Base-by-base conservation (phyloP, 2,329 filamentous ascomycete species). In the Dactylellina drechsleri region DNA sequence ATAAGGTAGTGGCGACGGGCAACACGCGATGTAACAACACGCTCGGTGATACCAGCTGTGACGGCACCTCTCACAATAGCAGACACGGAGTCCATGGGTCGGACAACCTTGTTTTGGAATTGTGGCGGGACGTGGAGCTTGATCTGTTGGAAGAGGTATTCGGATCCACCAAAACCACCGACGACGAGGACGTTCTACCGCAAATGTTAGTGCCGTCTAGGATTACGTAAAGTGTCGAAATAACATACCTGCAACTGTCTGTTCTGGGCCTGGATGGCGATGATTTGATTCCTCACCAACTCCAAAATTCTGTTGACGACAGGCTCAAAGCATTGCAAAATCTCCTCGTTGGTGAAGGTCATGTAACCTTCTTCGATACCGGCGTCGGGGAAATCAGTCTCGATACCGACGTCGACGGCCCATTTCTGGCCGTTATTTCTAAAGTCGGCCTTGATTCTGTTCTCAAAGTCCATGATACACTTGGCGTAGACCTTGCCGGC, bases 401-500 rank as follows among this genome's bases (percentile, higher is more conserved):
- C 95, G 80, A 99, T 98, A 81, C 95, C 95, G 58, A 99, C 95
- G 81, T 99, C 95, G 18, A 98, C 93, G 52, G 95, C 95, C 95
- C 95, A 98, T 83, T 98, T 98, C 83, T 98, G 94, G 58, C 94
- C 93, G 82, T 97, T 98, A 85, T 98, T 98, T 78, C 95, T 89
- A 90, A 99, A 99, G 83, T 98, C 95, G 58, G 95, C 95, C 86
- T 99, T 99, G 87, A 99, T 97, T 82, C 95, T 87, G 87, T 98
- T 98, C 85, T 99, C 95, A 80, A 99, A 99, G 83, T 99, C 95
- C 94, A 98, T 98, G 83, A 99, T 98, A 83, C 94, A 98, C 85
- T 98, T 98, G 78, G 94, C 94, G 83, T 98, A 98, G 65, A 99
- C 95, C 83, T 94, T 93, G 50, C 94, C 94, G n/a, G 95, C 94